phyloP scores from a whole-genome alignment of 768 basidiomycete genomes.

The Nevesoporus exiguus region DNA sequence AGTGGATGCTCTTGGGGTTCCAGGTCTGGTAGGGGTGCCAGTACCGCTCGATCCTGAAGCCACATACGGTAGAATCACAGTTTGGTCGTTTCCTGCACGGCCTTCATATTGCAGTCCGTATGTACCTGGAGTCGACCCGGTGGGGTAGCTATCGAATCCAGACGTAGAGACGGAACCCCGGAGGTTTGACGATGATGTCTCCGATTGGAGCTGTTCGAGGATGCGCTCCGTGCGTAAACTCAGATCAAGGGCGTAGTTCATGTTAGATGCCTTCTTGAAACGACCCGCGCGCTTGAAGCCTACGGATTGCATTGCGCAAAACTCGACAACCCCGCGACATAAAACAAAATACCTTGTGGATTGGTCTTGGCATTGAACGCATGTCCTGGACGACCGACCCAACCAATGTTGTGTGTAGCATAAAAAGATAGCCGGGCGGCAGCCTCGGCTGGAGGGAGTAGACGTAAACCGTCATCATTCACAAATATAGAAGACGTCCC shows the following conservation, averaged over 20 bases:
- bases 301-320: slow-evolving; percentile 1
- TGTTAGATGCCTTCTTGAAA: slow-evolving; percentile 93
- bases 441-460: slow-evolving; percentile 44
- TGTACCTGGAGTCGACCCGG: slow-evolving; percentile 35
- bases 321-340: slow-evolving; percentile 34
- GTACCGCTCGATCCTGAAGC: slow-evolving; percentile 16
- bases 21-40: slow-evolving; percentile 27
- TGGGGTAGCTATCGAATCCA: slow-evolving; percentile 20
- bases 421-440: slow-evolving; percentile 51
- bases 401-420: slow-evolving; percentile 54
- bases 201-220: slow-evolving; percentile 30
- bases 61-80: slow-evolving; percentile 23
- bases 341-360: slow-evolving; percentile 41
- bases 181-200: slow-evolving; percentile 20
- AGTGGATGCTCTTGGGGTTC: slow-evolving; percentile 21
- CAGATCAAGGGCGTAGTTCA: slow-evolving; percentile 71
- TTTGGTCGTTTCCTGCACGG: slow-evolving; percentile 57
- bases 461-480: slow-evolving; percentile 61
- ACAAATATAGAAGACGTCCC: slow-evolving; percentile 56
- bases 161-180: slow-evolving; percentile 24
- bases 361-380: slow-evolving; percentile 39
- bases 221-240: slow-evolving; percentile 36
- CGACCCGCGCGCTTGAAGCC: slow-evolving; percentile 54
- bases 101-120: slow-evolving; percentile 69
- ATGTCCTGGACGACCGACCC: slow-evolving; percentile 57